These are phyloP conservation scores for Alternaria conjuncta DNA, from an alignment of 2,329 filamentous ascomycete species.

Conservation along the genomic window DNA sequence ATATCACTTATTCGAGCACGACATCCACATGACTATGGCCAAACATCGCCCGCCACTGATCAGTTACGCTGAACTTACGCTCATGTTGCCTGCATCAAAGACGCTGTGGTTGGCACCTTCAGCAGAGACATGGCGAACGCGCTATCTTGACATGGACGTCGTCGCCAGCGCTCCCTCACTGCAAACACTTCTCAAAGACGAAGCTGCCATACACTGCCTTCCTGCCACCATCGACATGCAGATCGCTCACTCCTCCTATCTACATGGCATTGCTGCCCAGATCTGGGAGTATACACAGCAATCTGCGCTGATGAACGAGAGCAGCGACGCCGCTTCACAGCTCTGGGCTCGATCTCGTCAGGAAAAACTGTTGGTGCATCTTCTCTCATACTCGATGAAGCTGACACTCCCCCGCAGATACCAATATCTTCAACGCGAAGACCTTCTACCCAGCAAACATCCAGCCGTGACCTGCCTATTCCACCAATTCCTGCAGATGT, in stretches of 20 bases:
- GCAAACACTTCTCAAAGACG: slow-evolving; percentile 23
- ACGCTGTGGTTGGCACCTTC: slow-evolving; percentile 69
- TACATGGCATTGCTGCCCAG: slow-evolving; percentile 27
- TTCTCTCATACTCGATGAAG: slow-evolving; percentile 43
- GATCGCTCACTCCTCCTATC: slow-evolving; percentile 17
- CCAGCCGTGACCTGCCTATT: slow-evolving; percentile 30
- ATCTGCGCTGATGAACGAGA: slow-evolving; percentile 14
- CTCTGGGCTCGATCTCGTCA: slow-evolving; percentile 26
- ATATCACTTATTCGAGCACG: slow-evolving; percentile 29
- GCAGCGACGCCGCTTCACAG: slow-evolving; percentile 23
- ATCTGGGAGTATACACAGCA: slow-evolving; percentile 28
- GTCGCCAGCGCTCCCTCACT: slow-evolving; percentile 10
- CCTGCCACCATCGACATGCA: slow-evolving; percentile 59
- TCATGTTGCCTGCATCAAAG: slow-evolving; percentile 67
- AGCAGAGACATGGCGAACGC: slow-evolving; percentile 67
- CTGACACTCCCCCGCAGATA: background rate
- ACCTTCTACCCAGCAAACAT: slow-evolving; percentile 4
- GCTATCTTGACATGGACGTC: slow-evolving; percentile 41
- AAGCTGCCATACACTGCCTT: slow-evolving; percentile 59
- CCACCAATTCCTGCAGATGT: slow-evolving; percentile 64
- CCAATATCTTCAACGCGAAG: background rate
- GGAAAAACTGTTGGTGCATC: slow-evolving; percentile 24
- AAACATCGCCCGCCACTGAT: slow-evolving; percentile 58
- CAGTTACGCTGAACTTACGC: slow-evolving; percentile 70
- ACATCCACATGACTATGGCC: slow-evolving; percentile 28